Evolutionary conservation across 2,329 filamentous ascomycete species (phyloP), one percentile per base, ranked within the genome.

Genomic region (Fusarium nisikadoi): DNA sequence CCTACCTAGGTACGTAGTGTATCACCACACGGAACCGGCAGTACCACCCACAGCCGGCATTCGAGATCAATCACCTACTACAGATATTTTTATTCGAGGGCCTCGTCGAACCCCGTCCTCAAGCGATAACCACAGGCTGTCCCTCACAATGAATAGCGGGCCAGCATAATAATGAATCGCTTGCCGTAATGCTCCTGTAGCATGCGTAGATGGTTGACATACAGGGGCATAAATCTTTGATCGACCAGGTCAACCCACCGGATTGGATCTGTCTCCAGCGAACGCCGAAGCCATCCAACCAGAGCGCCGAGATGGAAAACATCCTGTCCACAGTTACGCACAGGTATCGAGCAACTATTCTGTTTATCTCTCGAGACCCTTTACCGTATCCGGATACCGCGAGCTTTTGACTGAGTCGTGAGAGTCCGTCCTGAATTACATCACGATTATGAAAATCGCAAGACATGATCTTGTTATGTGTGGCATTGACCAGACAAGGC

Each of bases 321-420:
- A 72, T 58, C 59, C 71, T 65, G 63, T 52, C 56, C 56, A 60
- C 47, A 70, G 66, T 65, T 69, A 68, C 52, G 56, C 54, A 72
- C 42, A 62, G 55, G 43, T 57, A 56, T 69, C 53, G 41, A 72
- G 53, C 49, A 69, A 58, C 64, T 36, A 41, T 72, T 70, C 42
- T 29, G 58, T 65, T 72, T 72, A 72, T 72, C 65, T 72, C 69
- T 72, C 69, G 42, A 72, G 69, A 71, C 69, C 64, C 53, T 60
- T 70, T 65, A 54, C 69, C 42, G 31, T 52, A 70, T 72, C 59
- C 59, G 65, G 70, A 62, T 65, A 38, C 54, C 35, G 45, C 19
- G 25, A 56, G 25, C 33, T 25, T 52, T 63, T 53, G 49, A 71
- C 59, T 71, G 53, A 55, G 55, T 69, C 58, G 49, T n/a, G 52